Evolutionary conservation across 2,329 filamentous ascomycete species (phyloP).

Genomic region (Trichoderma sp.): DNA sequence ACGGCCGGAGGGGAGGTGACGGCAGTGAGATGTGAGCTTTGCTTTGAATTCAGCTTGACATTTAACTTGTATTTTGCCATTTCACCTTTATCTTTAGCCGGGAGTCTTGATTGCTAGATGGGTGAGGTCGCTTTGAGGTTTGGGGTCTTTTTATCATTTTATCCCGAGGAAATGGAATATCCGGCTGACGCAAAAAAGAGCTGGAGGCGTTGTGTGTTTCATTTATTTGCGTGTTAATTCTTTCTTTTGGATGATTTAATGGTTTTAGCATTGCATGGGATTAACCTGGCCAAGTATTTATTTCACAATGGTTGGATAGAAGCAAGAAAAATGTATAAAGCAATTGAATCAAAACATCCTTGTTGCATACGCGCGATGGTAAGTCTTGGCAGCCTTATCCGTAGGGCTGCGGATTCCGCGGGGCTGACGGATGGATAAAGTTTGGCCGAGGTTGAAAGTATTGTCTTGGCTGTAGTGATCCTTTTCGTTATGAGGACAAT

Average conservation of each 20-base stretch:
- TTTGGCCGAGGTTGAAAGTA: neutral
- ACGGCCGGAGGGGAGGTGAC: slow-evolving; percentile 1
- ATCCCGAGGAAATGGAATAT: neutral
- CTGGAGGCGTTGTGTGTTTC: neutral
- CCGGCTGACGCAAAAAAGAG: neutral
- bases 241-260: neutral
- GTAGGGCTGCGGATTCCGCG: neutral
- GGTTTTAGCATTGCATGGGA: neutral
- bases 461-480: too few relatives aligned
- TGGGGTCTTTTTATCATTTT: neutral
- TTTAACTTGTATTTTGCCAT: neutral
- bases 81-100: neutral
- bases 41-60: neutral
- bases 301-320: neutral
- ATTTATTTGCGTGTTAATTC: neutral
- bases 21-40: neutral
- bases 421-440: neutral
- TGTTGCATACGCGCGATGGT: neutral
- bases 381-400: neutral
- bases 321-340: neutral
- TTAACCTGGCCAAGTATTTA: neutral
- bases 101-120: neutral
- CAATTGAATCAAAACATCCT: neutral
- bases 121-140: neutral
- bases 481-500: neutral